These are phyloP conservation scores for Acanthamoeba triangularis DNA, from an alignment of 208 protist genomes.

Conservation along the genomic window DNA sequence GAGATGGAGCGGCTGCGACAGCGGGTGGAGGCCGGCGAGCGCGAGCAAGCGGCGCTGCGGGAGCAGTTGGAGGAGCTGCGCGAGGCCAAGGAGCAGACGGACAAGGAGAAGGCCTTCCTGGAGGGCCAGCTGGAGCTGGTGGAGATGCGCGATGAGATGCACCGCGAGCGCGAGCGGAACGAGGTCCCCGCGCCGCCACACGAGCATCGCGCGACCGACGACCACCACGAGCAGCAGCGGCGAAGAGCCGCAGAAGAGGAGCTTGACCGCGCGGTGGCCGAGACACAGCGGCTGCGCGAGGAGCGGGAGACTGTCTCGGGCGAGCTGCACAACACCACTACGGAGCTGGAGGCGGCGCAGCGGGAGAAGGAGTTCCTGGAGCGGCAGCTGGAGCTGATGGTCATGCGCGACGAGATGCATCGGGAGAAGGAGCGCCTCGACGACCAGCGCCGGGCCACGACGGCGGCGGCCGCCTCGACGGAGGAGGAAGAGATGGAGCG, in stretches of 20 bases:
- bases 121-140: neutral
- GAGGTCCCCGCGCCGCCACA: too few species aligned
- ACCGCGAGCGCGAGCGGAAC: neutral
- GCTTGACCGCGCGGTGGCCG: neutral
- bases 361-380: neutral
- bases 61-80: too few species aligned
- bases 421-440: neutral
- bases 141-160: neutral
- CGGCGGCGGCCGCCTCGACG: neutral
- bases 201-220: too few species aligned
- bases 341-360: neutral
- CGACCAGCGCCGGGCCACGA: neutral
- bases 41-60: too few species aligned
- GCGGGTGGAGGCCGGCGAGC: too few species aligned
- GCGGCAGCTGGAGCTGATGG: slow-evolving; percentile 22
- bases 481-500: neutral
- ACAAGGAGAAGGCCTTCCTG: neutral
- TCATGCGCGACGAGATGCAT: neutral
- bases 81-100: too few species aligned
- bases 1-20: too few species aligned
- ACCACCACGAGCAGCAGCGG: neutral
- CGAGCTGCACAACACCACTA: neutral
- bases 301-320: neutral
- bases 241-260: neutral
- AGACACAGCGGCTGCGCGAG: neutral